Conservation (phyloP, 108 stramenopile genomes). For the Fistulifera solaris region DNA sequence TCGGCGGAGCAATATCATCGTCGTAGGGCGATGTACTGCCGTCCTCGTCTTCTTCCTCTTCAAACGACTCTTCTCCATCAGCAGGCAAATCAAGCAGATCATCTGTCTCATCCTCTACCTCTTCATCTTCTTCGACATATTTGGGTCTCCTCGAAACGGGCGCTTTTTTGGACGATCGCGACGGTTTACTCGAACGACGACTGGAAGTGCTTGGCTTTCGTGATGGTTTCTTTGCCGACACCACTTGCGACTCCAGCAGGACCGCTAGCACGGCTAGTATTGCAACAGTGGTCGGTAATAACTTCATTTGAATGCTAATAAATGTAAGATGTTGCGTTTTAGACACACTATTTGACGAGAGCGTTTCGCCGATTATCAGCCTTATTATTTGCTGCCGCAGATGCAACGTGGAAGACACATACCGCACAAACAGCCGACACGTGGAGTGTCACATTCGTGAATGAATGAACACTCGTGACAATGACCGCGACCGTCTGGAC, state of each 20-base stretch:
- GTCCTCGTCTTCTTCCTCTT: conserved; percentile 42
- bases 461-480: no score
- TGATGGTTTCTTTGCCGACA: conserved; percentile 18
- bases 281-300: conserved; percentile 12
- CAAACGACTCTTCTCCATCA: conserved; percentile 22
- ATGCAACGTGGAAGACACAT: no score
- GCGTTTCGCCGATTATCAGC: no score
- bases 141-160: conserved; percentile 16
- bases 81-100: conserved; percentile 25
- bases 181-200: conserved; percentile 7
- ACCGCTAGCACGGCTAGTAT: conserved; percentile 12
- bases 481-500: no score
- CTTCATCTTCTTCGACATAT: conserved; percentile 28
- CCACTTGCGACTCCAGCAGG: conserved; percentile 14
- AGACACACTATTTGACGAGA: no score
- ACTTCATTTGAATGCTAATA: conserved; percentile 13
- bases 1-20: background rate
- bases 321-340: no score
- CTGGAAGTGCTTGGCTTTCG: conserved; percentile 13
- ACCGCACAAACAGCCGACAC: no score
- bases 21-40: background rate
- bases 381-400: no score
- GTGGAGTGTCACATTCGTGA: no score
- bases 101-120: conserved; percentile 28
- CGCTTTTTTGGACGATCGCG: conserved; percentile 9